Evolutionary conservation across 371 early-diverging fungal species (phyloP), one percentile per base, ranked within the genome.

Genomic region (Syncephalastrum sp.): DNA sequence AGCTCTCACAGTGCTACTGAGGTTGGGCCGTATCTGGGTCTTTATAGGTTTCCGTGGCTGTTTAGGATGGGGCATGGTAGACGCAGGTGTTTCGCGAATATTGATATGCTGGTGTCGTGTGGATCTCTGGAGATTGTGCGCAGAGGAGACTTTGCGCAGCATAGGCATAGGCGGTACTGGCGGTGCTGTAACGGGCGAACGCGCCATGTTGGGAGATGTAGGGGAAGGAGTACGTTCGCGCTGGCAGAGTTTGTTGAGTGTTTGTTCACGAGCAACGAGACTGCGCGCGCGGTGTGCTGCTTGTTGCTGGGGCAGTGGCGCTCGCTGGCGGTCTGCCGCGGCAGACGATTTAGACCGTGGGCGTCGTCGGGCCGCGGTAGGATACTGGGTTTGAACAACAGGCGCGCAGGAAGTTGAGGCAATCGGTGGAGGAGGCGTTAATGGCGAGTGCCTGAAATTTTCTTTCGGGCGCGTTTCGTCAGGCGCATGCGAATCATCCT

Each of bases 191-290:
- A 33, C 38, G 8, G 38, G 38, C 5, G 38, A 10, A 12, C 38
- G 38, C 2, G 38, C 38, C 38, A 33, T 33, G 38, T 33, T 33
- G 12, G 38, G 38, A 33, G 38, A 33, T 1, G 38, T 33, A 46
- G 42, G 47, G 16, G 45, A 47, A 13, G 56, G 47, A 19, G 47
- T 13, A 14, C 38, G 33, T 45, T 44, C 44, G 17, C 46, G 56
- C 15, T 55, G 56, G 15, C 56, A 55, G 13, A 55, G 56, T 14
- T 55, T 55, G 25, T 55, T 55, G 1, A 55, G 21, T 7, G 56
- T 47, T 44, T 55, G 46, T 47, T 55, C 56, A 46, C 56, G 46
- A n/a, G 46, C 56, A n/a, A 46, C 47, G 1, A 55, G 56, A 33
- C 38, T 33, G 38, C 38, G 38, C 38, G 38, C 38, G 12, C 38